These are phyloP conservation scores for Inga leiocalycina DNA, from an alignment of 306 rosid genomes.

Conservation along the genomic window DNA sequence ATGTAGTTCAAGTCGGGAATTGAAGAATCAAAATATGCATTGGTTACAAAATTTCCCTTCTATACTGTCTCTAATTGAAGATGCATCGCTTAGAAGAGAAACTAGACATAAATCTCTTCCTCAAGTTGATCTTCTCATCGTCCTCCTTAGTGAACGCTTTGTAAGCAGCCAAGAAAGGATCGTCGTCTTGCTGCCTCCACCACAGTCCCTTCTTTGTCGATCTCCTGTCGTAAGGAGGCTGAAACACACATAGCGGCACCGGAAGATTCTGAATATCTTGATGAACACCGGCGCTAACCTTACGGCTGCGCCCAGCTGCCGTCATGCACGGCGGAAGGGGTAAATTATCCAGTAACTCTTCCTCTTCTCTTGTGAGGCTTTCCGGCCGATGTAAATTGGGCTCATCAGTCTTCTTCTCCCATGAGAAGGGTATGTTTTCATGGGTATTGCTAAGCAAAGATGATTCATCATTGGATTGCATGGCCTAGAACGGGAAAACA, in stretches of 20 bases:
- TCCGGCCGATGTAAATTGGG: constrained; percentile 34
- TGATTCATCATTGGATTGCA: not conserved
- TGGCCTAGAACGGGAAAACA: too few relatives aligned
- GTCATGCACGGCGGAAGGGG: constrained; percentile 65
- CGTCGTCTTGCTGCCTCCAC: constrained; percentile 33
- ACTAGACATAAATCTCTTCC: constrained; percentile 24
- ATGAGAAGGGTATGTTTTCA: constrained; percentile 62
- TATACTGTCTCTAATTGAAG: not conserved
- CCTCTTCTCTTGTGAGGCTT: not conserved
- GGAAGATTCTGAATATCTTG: constrained; percentile 55
- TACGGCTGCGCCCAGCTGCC: not conserved
- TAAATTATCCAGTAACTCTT: constrained; percentile 30
- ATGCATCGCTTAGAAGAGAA: constrained; percentile 34
- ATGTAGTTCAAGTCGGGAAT: not conserved
- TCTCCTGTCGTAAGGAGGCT: constrained; percentile 45
- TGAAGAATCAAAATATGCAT: not conserved
- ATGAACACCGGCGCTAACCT: not conserved
- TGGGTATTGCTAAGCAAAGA: not conserved
- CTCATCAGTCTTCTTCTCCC: constrained; percentile 77
- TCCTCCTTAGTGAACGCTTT: constrained; percentile 46
- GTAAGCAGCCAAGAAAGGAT: constrained; percentile 64
- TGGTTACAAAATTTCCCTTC: not conserved
- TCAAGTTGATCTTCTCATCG: not conserved
- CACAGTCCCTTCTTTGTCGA: constrained; percentile 35
- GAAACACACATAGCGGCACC: constrained; percentile 72